Evolutionary conservation across 2,329 filamentous ascomycete species (phyloP), one percentile per base, ranked within the genome.

Genomic region (Fusarium compactum): DNA sequence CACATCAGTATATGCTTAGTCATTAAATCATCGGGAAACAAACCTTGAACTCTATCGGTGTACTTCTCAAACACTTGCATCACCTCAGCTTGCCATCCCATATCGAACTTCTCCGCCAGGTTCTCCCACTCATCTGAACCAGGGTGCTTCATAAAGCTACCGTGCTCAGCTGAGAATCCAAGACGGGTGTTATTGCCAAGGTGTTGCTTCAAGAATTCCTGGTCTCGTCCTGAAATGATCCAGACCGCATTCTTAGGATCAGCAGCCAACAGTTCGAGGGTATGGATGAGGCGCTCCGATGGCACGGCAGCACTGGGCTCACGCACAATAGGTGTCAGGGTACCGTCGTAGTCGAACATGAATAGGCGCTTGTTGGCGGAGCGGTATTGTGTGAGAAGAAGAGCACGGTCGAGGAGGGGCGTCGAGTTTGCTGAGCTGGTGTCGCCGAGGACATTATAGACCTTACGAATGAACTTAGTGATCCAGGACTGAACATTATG

Each of bases 341-440:
- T 99, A 50, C 96, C 96, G 78, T 99, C 96, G 76, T 99, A 99
- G 82, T 99, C 96, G 78, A 98, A 98, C 93, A 99, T 95, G 84
- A 98, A 97, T 5, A 99, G 85, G 14, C 96, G 90, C 81, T 92
- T 93, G 67, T 87, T 87, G 6, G 94, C 90, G 41, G 87, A 84
- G 65, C 90, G 89, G 80, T 98, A 98, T 65, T 91, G 90, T 58
- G 86, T 83, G 40, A 97, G 84, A 71, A 98, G 81, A 67, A 89
- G 85, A 6, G 89, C 85, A 38, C 90, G 90, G 78, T 98, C 94
- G 22, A 98, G 88, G 3, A 91, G 86, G 1, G 95, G 95, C 2
- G 95, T 98, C 6, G 91, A 89, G 62, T 91, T 88, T 14, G 90
- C 88, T 65, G 92, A 90, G 71, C 92, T 91, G 74, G 91, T 92